Evolutionary conservation across 306 rosid species (phyloP).

Genomic region (Geum urbanum): DNA sequence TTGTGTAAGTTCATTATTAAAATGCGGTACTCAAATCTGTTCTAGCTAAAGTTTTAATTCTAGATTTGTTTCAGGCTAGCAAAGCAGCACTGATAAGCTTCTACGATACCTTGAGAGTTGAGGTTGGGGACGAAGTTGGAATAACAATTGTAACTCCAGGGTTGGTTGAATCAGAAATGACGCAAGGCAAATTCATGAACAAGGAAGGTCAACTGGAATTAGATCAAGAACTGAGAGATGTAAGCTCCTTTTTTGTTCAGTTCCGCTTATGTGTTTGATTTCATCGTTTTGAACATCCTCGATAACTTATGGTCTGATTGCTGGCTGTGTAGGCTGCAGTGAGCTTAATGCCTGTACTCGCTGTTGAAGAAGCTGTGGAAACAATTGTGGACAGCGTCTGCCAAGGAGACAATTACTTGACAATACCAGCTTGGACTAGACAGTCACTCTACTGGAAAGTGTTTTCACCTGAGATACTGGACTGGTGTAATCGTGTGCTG

Average conservation of each 20-base stretch:
- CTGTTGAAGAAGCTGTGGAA: slow-evolving; percentile 38
- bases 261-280: not conserved
- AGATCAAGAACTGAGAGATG: slow-evolving; percentile 53
- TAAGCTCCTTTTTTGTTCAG: slow-evolving; percentile 15
- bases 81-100: slow-evolving; percentile 61
- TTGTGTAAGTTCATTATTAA: slow-evolving; percentile 33
- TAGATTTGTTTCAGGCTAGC: slow-evolving; percentile 42
- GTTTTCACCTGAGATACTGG: slow-evolving; percentile 46
- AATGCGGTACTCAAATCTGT: not conserved
- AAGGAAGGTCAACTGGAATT: slow-evolving; percentile 38
- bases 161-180: slow-evolving; percentile 54
- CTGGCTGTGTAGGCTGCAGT: slow-evolving; percentile 29
- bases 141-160: slow-evolving; percentile 65
- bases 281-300: not conserved
- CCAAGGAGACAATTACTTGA: slow-evolving; percentile 44
- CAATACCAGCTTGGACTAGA: slow-evolving; percentile 49
- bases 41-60: not conserved
- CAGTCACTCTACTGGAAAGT: slow-evolving; percentile 38
- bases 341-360: slow-evolving; percentile 41
- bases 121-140: slow-evolving; percentile 54
- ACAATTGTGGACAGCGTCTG: slow-evolving; percentile 47
- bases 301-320: not conserved
- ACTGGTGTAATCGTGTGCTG: slow-evolving; percentile 24
- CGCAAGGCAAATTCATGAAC: slow-evolving; percentile 51
- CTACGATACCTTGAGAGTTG: slow-evolving; percentile 52